Evolutionary conservation across 768 basidiomycete genomes (phyloP), one percentile per base, ranked within the genome.

Genomic region (Naganishia vaughanmartiniae): DNA sequence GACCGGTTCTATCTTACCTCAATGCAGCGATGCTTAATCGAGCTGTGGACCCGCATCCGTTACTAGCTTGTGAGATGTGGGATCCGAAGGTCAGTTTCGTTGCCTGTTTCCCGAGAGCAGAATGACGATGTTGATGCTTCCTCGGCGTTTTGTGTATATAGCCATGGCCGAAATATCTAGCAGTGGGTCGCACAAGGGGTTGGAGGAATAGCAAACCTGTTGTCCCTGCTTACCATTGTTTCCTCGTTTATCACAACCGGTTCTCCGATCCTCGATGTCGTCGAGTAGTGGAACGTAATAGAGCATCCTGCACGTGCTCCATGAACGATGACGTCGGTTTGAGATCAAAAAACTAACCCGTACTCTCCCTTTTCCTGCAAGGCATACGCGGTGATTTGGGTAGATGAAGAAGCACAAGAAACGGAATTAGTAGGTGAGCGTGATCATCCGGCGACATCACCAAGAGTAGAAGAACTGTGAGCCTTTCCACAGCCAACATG

Each of bases 31-130:
- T 66, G 28, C 74, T 77, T 12, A 46, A 55, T 19, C 28, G 66
- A 26, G 74, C 73, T 26, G 65, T 76, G 46, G 70, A 71, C 65
- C 70, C 76, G 1, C 78, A 79, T 68, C 78, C 78, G n/a, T 67
- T 79, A 45, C 63, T 79, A 21, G 76, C 71, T 39, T 75, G 71
- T 57, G 51, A 67, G 54, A 75, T 75, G 51, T 79, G 78, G 78
- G 76, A 77, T 66, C 78, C 78, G 17, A 77, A 65, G 53, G 72
- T 73, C 10, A 19, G 54, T 15, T 28, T 45, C 30, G 42, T 26
- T 24, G 30, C 63, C 19, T 11, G 10, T 42, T 28, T 14, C 24
- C 26, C 7, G 60, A 10, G 17, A 42, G 42, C 17, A 45, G 17
- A 12, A 65, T 26, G 45, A 12, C 17, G 24, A 45, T 34, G 21